These are phyloP conservation scores for Blastobotrys peoriensis DNA, from an alignment of 805 yeast genomes.

Conservation along the genomic window DNA sequence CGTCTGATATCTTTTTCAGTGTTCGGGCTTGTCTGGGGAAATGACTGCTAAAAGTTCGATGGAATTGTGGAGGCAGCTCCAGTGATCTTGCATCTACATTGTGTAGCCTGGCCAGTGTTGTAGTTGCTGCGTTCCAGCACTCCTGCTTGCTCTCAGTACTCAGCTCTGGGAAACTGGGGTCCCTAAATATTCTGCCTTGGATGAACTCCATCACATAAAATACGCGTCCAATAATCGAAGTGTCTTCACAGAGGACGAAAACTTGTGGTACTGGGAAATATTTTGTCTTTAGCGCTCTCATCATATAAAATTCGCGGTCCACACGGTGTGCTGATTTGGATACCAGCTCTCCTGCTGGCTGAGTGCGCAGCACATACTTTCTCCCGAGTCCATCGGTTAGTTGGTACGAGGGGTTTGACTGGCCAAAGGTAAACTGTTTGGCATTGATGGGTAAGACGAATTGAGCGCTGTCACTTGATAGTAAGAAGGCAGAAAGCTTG, in stretches of 20 bases:
- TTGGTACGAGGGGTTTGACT: slow-evolving; percentile 53
- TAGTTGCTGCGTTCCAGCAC: slow-evolving; percentile 43
- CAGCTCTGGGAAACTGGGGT: slow-evolving; percentile 39
- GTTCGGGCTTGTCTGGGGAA: slow-evolving; percentile 48
- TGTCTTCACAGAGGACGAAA: slow-evolving; percentile 47
- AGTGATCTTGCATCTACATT: slow-evolving; percentile 38
- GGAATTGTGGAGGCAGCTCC: slow-evolving; percentile 36
- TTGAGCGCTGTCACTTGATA: slow-evolving; percentile 2
- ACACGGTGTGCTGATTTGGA: slow-evolving; percentile 53
- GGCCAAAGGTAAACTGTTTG: slow-evolving; percentile 51
- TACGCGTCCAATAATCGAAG: slow-evolving; percentile 43
- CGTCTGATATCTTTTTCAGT: slow-evolving; percentile 35
- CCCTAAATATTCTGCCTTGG: slow-evolving; percentile 47
- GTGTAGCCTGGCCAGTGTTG: slow-evolving; percentile 43
- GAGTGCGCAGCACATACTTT: slow-evolving; percentile 44
- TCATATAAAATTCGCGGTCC: slow-evolving; percentile 48
- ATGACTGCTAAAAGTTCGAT: slow-evolving; percentile 36
- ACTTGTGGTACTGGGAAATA: slow-evolving; percentile 47
- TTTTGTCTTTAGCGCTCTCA: slow-evolving; percentile 32
- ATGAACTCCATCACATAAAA: slow-evolving; percentile 54
- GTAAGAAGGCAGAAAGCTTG: too few relatives aligned
- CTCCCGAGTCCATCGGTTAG: slow-evolving; percentile 34
- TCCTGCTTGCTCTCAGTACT: slow-evolving; percentile 21
- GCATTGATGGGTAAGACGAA: slow-evolving; percentile 29
- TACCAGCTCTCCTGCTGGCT: slow-evolving; percentile 44